phyloP scores from a whole-genome alignment of 2,329 filamentous ascomycete genomes.

The Cucurbitaria berberidis region DNA sequence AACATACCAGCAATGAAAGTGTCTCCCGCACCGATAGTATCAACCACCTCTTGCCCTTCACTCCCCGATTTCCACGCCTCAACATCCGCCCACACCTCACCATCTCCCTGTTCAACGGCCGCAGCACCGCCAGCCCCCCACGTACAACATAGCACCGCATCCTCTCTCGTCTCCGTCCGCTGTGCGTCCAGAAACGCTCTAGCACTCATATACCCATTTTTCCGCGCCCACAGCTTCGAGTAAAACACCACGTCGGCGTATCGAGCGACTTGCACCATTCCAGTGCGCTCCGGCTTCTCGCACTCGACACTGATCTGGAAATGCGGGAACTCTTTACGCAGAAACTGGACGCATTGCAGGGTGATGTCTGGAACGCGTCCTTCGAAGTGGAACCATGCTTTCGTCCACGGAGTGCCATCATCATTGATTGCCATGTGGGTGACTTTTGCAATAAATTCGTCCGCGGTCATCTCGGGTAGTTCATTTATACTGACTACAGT shows the following conservation, averaged over 20 bases:
- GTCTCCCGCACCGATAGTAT: slow-evolving; percentile 75
- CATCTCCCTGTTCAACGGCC: slow-evolving; percentile 43
- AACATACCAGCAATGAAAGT: slow-evolving; percentile 77
- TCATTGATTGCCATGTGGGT: slow-evolving; percentile 40
- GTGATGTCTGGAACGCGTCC: slow-evolving; percentile 70
- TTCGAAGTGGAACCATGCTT: slow-evolving; percentile 75
- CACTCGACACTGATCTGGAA: slow-evolving; percentile 71
- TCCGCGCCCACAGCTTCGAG: slow-evolving; percentile 71
- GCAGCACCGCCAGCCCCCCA: slow-evolving; percentile 65
- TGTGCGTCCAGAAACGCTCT: slow-evolving; percentile 43
- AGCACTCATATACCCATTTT: slow-evolving; percentile 13
- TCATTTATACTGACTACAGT: slow-evolving; percentile 75
- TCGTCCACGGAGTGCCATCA: slow-evolving; percentile 32
- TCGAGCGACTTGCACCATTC: slow-evolving; percentile 64
- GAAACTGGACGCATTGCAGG: slow-evolving; percentile 65
- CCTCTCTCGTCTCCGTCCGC: slow-evolving; percentile 34
- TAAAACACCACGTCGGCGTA: slow-evolving; percentile 76
- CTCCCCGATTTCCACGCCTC: slow-evolving; percentile 12
- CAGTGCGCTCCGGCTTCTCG: slow-evolving; percentile 70
- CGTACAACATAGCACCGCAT: slow-evolving; percentile 61
- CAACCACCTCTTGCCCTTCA: slow-evolving; percentile 42
- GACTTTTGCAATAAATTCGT: slow-evolving; percentile 62
- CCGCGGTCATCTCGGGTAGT: slow-evolving; percentile 69
- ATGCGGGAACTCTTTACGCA: slow-evolving; percentile 42
- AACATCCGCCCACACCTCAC: slow-evolving; percentile 14